Conservation (phyloP, 345 rosid species). For the Salix dunnii region DNA sequence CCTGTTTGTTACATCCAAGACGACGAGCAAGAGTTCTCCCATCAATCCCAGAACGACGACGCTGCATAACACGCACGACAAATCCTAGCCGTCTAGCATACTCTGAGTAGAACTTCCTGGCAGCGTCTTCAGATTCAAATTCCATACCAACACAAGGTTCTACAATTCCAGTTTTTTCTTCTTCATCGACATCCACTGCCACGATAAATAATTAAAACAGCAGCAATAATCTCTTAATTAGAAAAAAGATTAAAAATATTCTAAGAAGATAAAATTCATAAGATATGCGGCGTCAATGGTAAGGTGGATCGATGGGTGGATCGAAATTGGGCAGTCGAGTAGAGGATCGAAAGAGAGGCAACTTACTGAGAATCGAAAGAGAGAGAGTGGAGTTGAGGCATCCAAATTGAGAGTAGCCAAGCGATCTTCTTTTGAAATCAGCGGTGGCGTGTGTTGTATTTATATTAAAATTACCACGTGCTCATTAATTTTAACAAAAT, state of each 20-base stretch:
- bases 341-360: neutral
- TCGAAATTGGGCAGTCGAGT: neutral
- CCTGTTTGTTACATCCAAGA: constrained; percentile 81
- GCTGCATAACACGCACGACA: constrained; percentile 73
- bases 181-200: constrained; percentile 55
- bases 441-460: too few relatives aligned
- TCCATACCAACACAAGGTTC: constrained; percentile 80
- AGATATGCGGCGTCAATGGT: too few relatives aligned
- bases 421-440: too few relatives aligned
- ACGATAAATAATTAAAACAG: neutral
- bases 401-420: neutral
- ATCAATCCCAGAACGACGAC: constrained; percentile 74
- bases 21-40: constrained; percentile 79
- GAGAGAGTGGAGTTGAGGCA: neutral
- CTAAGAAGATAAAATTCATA: too few relatives aligned
- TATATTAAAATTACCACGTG: too few relatives aligned
- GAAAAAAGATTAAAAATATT: too few relatives aligned
- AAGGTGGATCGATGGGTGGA: too few relatives aligned
- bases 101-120: constrained; percentile 53
- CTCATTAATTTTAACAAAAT: too few relatives aligned
- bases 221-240: neutral
- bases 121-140: constrained; percentile 74
- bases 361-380: neutral
- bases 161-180: constrained; percentile 28
- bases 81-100: constrained; percentile 68